Base-by-base conservation (phyloP, 441 rosid genomes). In the Brassica balearica region DNA sequence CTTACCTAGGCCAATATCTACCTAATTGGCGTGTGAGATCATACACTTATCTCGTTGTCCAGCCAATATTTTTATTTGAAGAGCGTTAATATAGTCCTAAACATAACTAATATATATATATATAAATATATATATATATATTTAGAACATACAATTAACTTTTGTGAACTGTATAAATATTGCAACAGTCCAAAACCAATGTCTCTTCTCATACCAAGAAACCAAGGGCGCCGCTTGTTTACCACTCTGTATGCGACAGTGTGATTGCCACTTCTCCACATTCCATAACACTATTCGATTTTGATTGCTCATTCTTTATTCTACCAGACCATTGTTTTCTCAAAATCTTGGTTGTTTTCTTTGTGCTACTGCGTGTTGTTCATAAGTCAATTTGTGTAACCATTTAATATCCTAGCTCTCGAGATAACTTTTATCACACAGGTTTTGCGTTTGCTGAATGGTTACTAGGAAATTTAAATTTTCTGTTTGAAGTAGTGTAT, bases 161-260 rank as follows among this genome's bases (percentile, higher is more conserved):
- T 41, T 65, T 65, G 17, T 15, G 17, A 15, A 15, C 17, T 15
- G 17, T 15, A 15, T 15, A 41, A 14, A 14, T 55, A n/a, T 68
- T 58, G n/a, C n/a, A 23, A 62, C 7, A 76, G 65, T 38, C 65
- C 48, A 58, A 72, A 71, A 65, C 41, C 25, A 43, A 17, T 43
- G 77, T 77, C 67, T 65, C 41, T 2, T 58, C 1, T 11, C 17
- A 12, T 38, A 59, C 77, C 56, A 43, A 48, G 12, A 41, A 65
- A 77, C 77, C 3, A 77, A 72, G 7, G 73, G 81, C 81, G 81
- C 77, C 77, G 53, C 63, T 58, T 58, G 73, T 71, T 72, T 59
- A 51, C 72, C 64, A 32, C 77, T 66, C 27, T 71, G 23, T 77
- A 14, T 51, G 69, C 9, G 10, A 48, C 29, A 23, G 34, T 76